Base-by-base conservation (phyloP, 2,329 filamentous ascomycete species). In the Colletotrichum cuscutae region DNA sequence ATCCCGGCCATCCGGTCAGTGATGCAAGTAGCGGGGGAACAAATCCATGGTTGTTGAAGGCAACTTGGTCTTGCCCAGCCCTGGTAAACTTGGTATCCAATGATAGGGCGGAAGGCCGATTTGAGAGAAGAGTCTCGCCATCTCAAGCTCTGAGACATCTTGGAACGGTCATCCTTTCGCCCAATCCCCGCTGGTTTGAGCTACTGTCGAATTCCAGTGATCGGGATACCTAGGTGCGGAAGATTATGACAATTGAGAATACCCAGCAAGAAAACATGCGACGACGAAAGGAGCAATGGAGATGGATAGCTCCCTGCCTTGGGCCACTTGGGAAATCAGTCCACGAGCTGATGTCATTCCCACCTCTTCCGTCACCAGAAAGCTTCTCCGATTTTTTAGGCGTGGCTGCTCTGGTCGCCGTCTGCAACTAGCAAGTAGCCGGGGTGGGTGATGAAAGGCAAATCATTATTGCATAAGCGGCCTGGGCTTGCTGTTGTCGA, bases 311-410 rank as follows among this genome's bases (percentile, higher is more conserved):
- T 37, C 42, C 37, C 53, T 53, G 69, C 42, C 66, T 61, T 46
- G 60, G 70, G 46, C 54, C 28, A 46, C 37, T 26, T 56, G 65
- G 46, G 35, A 53, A 65, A 72, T 70, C 66, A 72, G 70, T 61
- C 66, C 66, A 72, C 26, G 60, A 61, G 66, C 70, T 65, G 70
- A 72, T 72, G 66, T 72, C 70, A 70, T 70, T 61, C 60, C 70
- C 70, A 65, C 60, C 60, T 59, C 42, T 69, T 72, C 54, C 70
- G 59, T 65, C 70, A 46, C 66, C 42, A 56, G 66, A 19, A 28
- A 26, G 30, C 49, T 42, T 56, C 32, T 62, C 60, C 61, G 52
- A 65, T 61, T 70, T 65, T 66, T 52, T 35, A 37, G 37, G 59
- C 30, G 28, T 53, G 8, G 22, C 15, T n/a, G 19, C 15, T 22